These are phyloP conservation scores for Phoma herbarum DNA, from an alignment of 2,329 filamentous ascomycete genomes.

Conservation along the genomic window DNA sequence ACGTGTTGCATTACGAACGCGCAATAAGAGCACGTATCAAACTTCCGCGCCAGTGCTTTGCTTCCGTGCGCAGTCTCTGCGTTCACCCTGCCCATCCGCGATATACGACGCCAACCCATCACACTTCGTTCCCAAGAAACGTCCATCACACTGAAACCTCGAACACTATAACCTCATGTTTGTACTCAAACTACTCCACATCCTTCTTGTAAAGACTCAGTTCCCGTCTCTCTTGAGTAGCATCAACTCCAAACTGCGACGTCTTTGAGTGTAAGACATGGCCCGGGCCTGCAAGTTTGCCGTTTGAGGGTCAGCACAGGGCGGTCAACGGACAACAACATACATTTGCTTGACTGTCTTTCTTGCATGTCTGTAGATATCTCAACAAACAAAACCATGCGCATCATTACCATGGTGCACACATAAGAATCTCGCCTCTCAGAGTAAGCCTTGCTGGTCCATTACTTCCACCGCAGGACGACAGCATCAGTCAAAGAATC, in stretches of 20 bases:
- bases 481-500: background rate
- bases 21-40: background rate
- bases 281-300: constrained; percentile 8
- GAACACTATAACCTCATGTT: background rate
- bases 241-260: background rate
- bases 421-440: background rate
- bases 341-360: background rate
- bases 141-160: background rate
- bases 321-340: background rate
- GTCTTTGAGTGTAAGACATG: background rate
- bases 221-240: background rate
- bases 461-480: background rate
- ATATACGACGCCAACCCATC: background rate
- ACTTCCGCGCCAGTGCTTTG: background rate
- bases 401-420: background rate
- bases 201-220: background rate
- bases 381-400: background rate
- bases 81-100: background rate
- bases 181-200: background rate
- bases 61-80: background rate
- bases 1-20: background rate
- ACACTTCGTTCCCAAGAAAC: background rate
- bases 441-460: background rate
- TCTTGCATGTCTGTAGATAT: constrained; percentile 1
- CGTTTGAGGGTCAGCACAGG: constrained; percentile 4